These are phyloP conservation scores for Nemania sp. DNA, from an alignment of 2,329 filamentous ascomycete species.

Conservation along the genomic window DNA sequence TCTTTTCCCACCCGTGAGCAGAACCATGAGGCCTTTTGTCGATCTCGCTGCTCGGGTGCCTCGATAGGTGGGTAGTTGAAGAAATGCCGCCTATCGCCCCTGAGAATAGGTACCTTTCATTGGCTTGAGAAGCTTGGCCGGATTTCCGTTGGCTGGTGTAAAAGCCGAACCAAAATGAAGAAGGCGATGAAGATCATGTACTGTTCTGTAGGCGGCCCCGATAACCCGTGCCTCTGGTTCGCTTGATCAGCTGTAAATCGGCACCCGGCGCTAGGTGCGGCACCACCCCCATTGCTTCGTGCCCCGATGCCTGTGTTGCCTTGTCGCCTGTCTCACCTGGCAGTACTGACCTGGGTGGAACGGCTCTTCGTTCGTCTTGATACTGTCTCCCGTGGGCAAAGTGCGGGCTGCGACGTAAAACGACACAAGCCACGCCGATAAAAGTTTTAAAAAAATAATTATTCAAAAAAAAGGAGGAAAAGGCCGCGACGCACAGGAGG, in stretches of 20 bases:
- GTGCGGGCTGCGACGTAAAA: constrained; percentile 9
- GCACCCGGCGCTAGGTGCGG: constrained; percentile 21
- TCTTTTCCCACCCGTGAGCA: background rate
- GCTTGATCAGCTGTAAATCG: constrained; percentile 21
- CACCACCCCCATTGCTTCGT: constrained; percentile 7
- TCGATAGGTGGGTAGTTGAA: background rate
- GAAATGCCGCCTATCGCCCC: background rate
- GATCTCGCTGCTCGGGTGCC: background rate
- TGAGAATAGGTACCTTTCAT: background rate
- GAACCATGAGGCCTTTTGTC: background rate
- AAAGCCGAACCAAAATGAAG: background rate
- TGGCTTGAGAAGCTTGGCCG: constrained; percentile 14
- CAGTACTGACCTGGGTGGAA: constrained; percentile 26
- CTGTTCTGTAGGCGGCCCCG: constrained; percentile 7
- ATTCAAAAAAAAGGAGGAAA: constrained; percentile 1
- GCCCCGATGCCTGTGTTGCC: constrained; percentile 29
- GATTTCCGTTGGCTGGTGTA: background rate
- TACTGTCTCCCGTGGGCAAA: constrained; percentile 8
- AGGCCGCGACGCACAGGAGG: background rate
- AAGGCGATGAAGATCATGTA: constrained; percentile 8
- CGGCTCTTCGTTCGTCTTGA: background rate
- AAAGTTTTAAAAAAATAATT: too few relatives aligned
- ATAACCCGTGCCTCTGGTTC: constrained; percentile 13
- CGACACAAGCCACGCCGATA: constrained; percentile 3
- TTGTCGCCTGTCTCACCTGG: too few relatives aligned